Conservation (phyloP, 768 basidiomycete genomes). For the Russula griseocarnosa region DNA sequence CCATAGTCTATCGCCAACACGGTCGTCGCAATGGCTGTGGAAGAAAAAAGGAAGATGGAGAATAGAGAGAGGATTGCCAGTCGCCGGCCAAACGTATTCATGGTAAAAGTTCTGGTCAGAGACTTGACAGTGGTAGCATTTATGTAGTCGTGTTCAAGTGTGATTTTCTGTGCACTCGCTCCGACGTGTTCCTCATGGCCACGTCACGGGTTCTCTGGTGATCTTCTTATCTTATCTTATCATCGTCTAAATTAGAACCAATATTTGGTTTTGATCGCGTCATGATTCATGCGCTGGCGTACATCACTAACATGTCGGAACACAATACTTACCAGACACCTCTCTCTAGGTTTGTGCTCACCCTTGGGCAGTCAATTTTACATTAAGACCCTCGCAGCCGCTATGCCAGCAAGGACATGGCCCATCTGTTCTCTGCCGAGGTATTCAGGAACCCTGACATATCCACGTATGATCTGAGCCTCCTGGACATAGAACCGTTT, state of each 20-base stretch:
- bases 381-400: slow-evolving; percentile 51
- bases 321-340: slow-evolving; percentile 24
- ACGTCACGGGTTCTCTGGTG: slow-evolving; percentile 23
- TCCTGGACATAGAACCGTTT: slow-evolving; percentile 70
- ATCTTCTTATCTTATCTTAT: slow-evolving; percentile 20
- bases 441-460: slow-evolving; percentile 44
- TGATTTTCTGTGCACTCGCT: not conserved
- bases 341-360: slow-evolving; percentile 14
- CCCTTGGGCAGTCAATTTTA: not conserved
- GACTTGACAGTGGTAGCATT: slow-evolving; percentile 18
- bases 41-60: slow-evolving; percentile 30
- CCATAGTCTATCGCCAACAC: slow-evolving; percentile 98
- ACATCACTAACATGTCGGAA: slow-evolving; percentile 10
- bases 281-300: not conserved
- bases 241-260: not conserved
- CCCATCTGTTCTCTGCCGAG: slow-evolving; percentile 89
- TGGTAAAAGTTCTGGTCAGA: slow-evolving; percentile 13
- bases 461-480: not conserved
- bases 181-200: slow-evolving; percentile 22
- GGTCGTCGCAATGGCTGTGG: slow-evolving; percentile 45
- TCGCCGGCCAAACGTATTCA: slow-evolving; percentile 17
- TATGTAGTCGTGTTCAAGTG: not conserved
- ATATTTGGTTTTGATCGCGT: not conserved
- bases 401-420: slow-evolving; percentile 99
- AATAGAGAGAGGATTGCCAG: slow-evolving; percentile 19